phyloP scores from a whole-genome alignment of 1,284 basidiomycete genomes.

The Takashimella koratensis region DNA sequence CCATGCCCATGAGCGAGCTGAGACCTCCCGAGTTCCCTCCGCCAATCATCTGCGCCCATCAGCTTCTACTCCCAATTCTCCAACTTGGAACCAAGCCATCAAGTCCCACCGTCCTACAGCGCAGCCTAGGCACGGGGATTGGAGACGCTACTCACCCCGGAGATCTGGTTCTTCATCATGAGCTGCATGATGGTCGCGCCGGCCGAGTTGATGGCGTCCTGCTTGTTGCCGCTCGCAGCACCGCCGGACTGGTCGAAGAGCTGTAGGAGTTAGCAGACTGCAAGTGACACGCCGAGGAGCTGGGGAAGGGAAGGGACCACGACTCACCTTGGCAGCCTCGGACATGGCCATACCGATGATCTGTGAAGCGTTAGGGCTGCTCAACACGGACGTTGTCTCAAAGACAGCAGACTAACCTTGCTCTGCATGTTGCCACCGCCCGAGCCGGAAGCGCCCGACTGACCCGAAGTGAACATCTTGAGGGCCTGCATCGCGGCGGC shows the following conservation, averaged over 20 bases:
- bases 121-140: no score
- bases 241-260: conserved; percentile 68
- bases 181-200: conserved; percentile 81
- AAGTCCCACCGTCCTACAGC: neutral
- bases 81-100: neutral
- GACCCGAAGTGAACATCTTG: conserved; percentile 58
- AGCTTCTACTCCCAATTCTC: no score
- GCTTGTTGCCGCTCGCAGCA: conserved; percentile 64
- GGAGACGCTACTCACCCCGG: conserved; percentile 30
- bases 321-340: conserved; percentile 53
- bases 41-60: neutral
- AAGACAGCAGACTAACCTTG: no score
- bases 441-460: conserved; percentile 32
- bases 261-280: conserved; percentile 41
- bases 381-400: no score
- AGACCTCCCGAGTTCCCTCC: neutral
- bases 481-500: conserved; percentile 70
- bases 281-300: neutral
- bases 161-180: conserved; percentile 53
- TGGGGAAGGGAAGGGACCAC: neutral
- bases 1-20: neutral
- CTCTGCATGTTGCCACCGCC: conserved; percentile 49
- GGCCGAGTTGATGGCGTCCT: conserved; percentile 74
- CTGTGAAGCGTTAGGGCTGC: no score
- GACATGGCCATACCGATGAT: conserved; percentile 79